Evolutionary conservation across 2,329 filamentous ascomycete genomes (phyloP).

Genomic region (Sporothrix globosa): DNA sequence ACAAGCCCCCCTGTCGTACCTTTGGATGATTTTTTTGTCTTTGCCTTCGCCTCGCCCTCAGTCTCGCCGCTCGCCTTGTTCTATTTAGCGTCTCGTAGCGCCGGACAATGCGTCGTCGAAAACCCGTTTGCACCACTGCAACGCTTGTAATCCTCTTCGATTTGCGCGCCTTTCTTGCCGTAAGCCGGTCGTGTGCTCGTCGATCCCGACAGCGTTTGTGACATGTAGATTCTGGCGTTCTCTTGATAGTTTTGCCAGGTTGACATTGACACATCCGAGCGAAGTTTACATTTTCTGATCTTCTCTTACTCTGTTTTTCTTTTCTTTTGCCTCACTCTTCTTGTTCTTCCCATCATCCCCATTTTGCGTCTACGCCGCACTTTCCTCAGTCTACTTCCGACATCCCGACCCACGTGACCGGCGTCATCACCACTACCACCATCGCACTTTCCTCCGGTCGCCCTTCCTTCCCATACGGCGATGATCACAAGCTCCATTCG

Average conservation of each 20-base stretch:
- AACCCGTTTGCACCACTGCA: slow-evolving; percentile 10
- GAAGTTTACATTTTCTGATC: not conserved
- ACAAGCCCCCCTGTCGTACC: too few relatives aligned
- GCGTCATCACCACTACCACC: not conserved
- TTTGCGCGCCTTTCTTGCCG: not conserved
- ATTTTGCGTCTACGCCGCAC: not conserved
- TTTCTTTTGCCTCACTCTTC: not conserved
- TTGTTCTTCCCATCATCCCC: not conserved
- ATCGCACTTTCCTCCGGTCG: not conserved
- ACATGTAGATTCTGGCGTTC: not conserved
- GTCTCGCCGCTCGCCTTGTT: slow-evolving; percentile 17
- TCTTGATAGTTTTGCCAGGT: not conserved
- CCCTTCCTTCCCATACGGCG: not conserved
- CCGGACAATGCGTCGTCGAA: not conserved
- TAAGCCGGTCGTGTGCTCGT: slow-evolving; percentile 19
- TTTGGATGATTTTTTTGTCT: not conserved
- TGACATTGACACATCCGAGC: slow-evolving; percentile 6
- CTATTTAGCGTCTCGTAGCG: slow-evolving; percentile 8
- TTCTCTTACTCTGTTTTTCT: not conserved
- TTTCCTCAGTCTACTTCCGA: not conserved
- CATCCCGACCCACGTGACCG: slow-evolving; percentile 1
- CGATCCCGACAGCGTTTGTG: slow-evolving; percentile 19
- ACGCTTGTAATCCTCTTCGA: not conserved
- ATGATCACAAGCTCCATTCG: slow-evolving; percentile 32
- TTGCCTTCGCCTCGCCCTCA: not conserved